A percentile compares a stretch with the other conserved stretches of the same genome.
phyloP scores from a whole-genome alignment of 768 basidiomycete genomes.

The Agaricus subrufescens region DNA sequence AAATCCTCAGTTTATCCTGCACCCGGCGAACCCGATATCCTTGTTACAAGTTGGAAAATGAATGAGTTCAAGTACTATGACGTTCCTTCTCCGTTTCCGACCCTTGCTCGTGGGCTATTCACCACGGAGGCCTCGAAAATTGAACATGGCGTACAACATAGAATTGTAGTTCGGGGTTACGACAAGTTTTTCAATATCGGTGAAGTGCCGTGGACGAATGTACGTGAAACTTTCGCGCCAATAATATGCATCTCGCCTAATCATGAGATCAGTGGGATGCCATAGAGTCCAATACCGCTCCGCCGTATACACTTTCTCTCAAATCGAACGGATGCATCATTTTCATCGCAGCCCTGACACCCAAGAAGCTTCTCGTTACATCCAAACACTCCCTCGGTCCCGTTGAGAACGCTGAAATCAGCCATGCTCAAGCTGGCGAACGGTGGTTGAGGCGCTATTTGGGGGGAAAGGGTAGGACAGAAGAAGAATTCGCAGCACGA shows the following conservation, averaged over 20 bases:
- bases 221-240: constrained; percentile 32
- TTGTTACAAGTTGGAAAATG: constrained; percentile 92
- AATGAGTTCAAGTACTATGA: constrained; percentile 94
- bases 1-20: constrained; percentile 51
- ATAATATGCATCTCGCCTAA: constrained; percentile 1
- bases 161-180: constrained; percentile 88
- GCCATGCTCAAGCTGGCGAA: constrained; percentile 84
- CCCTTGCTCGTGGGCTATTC: constrained; percentile 88
- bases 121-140: constrained; percentile 40
- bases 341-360: constrained; percentile 82
- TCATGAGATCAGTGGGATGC: constrained; percentile 59
- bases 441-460: constrained; percentile 77
- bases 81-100: constrained; percentile 88
- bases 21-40: constrained; percentile 49
- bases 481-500: constrained; percentile 64
- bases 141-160: constrained; percentile 23
- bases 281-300: constrained; percentile 60
- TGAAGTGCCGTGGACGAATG: constrained; percentile 93
- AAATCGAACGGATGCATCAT: constrained; percentile 99
- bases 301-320: constrained; percentile 82
- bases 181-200: constrained; percentile 99
- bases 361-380: constrained; percentile 71
- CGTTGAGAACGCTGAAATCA: constrained; percentile 32
- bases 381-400: constrained; percentile 90
- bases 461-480: constrained; percentile 51